These are phyloP conservation scores for Penicillium polonicum DNA, from an alignment of 2,329 filamentous ascomycete species.

Conservation along the genomic window DNA sequence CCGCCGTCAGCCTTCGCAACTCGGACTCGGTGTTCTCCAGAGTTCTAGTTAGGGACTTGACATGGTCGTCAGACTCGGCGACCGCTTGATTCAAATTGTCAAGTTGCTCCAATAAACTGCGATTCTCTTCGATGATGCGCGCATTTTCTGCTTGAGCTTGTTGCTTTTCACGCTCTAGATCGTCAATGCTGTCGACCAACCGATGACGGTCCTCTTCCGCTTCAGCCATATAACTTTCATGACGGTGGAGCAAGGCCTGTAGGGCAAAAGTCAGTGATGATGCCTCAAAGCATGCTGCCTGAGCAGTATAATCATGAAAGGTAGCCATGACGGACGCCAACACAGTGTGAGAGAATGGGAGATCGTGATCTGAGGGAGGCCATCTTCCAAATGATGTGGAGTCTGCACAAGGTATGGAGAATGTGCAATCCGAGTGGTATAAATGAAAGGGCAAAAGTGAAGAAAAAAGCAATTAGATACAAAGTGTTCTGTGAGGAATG, in stretches of 20 bases:
- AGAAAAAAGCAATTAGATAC: conserved; percentile 10
- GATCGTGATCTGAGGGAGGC: conserved; percentile 22
- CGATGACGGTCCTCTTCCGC: conserved; percentile 79
- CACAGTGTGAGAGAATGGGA: conserved; percentile 30
- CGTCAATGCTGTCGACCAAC: conserved; percentile 70
- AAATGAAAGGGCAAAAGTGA: neutral
- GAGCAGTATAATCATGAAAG: conserved; percentile 24
- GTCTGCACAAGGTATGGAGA: neutral
- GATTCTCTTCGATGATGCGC: conserved; percentile 78
- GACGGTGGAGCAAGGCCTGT: conserved; percentile 85
- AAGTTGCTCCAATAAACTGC: conserved; percentile 75
- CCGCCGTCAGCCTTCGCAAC: conserved; percentile 69
- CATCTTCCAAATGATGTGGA: conserved; percentile 18
- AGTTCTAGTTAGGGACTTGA: conserved; percentile 72
- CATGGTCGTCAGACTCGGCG: conserved; percentile 73
- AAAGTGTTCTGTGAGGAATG: conserved; percentile 17
- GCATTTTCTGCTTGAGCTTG: conserved; percentile 75
- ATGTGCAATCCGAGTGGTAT: neutral
- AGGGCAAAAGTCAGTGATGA: conserved; percentile 69
- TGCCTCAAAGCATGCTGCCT: conserved; percentile 19
- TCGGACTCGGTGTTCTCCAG: conserved; percentile 76
- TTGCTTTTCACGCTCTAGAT: conserved; percentile 71
- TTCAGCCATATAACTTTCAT: conserved; percentile 92
- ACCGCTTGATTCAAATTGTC: conserved; percentile 80
- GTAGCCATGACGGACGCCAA: conserved; percentile 33